Base-by-base conservation (phyloP, 73 alveolate species). In the Symbiodinium pilosum region DNA sequence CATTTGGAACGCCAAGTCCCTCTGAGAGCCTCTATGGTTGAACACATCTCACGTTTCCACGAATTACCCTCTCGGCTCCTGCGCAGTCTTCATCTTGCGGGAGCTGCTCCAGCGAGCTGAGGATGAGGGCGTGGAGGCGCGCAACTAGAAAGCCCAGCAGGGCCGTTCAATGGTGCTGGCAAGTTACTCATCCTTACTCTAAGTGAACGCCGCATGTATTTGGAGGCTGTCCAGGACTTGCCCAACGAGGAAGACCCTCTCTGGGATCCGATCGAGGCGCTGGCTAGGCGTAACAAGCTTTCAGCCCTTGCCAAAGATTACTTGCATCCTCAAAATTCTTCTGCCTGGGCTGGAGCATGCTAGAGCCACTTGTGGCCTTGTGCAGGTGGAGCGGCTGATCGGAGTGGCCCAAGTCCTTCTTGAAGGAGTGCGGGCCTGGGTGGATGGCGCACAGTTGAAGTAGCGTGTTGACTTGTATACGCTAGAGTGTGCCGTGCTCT, bases 231-330 rank as follows among this genome's bases (percentile, higher is more conserved):
- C 16, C 96, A 89, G 96, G 96, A 89, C 32, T 42, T 92, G 81
- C 98, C 98, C 64, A 92, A 92, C 26, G 98, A 92, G 92, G 98
- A 92, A 32, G 98, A 92, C 59, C 98, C 98, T 9, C 92, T 92
- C 77, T 92, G 98, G 98, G 98, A 92, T 38, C 98, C 98, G n/a
- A 92, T 92, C 9, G 98, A 92, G 98, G 98, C 56, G 38, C 39
- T 64, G n/a, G n/a, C n/a, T n/a, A n/a, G n/a, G n/a, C n/a, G n/a
- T n/a, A n/a, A n/a, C n/a, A n/a, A n/a, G 68, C 64, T 44, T 6
- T 32, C 83, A 68, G 5, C 83, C 9, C n/a, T 68, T 18, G 41
- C 9, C 24, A n/a, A n/a, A n/a, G n/a, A n/a, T n/a, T n/a, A n/a
- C 11, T 47, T 5, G 51, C 42, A 9, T 40, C 86, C 28, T 26